Conservation (phyloP, 768 basidiomycete species). For the Omphalotus guepiniiformis region DNA sequence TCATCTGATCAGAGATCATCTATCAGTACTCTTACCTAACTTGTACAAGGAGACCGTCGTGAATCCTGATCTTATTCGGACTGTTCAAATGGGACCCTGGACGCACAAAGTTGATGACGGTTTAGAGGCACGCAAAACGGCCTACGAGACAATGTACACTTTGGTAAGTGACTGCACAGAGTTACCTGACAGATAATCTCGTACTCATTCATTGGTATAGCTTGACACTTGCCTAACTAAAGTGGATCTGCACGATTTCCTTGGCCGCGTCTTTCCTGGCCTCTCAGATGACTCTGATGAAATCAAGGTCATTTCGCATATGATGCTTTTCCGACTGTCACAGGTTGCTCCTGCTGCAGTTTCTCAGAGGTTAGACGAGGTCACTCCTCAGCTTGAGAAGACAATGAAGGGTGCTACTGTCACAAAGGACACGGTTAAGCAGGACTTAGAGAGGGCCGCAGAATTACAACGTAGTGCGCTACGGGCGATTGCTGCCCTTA, state of each 20-base stretch:
- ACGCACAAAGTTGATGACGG: conserved; percentile 97
- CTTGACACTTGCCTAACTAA: conserved; percentile 88
- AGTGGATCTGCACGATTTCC: conserved; percentile 84
- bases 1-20: conserved; percentile 83
- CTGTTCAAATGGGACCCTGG: conserved; percentile 97
- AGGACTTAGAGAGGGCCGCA: conserved; percentile 80
- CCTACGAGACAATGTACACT: conserved; percentile 96
- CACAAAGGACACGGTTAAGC: conserved; percentile 95
- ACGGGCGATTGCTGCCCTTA: conserved; percentile 81
- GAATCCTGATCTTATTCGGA: conserved; percentile 76
- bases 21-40: conserved; percentile 68
- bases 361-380: conserved; percentile 77
- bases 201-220: conserved; percentile 31
- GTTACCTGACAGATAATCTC: neutral
- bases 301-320: conserved; percentile 94
- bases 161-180: conserved; percentile 50
- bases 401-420: conserved; percentile 87
- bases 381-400: conserved; percentile 77
- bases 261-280: conserved; percentile 75
- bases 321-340: conserved; percentile 90
- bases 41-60: conserved; percentile 84
- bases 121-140: conserved; percentile 92
- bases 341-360: conserved; percentile 83
- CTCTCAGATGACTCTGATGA: conserved; percentile 90
- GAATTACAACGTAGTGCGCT: conserved; percentile 91